These are phyloP conservation scores for Pseudozyma flocculosa DNA, from an alignment of 1,284 basidiomycete genomes.

Conservation along the genomic window DNA sequence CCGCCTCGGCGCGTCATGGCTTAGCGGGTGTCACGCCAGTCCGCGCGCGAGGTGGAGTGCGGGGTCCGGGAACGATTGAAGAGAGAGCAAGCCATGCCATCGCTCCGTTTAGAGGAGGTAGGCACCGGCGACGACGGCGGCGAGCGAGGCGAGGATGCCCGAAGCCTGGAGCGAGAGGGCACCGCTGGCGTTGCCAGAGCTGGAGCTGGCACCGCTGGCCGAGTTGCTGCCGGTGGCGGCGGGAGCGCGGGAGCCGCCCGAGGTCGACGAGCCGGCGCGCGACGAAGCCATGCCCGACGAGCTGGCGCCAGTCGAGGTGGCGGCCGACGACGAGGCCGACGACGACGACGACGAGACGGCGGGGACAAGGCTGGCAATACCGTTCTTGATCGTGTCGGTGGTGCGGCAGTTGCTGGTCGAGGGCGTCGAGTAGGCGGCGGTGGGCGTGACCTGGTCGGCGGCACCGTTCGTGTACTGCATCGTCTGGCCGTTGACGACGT, in stretches of 20 bases:
- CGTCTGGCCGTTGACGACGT: slow-evolving; percentile 28
- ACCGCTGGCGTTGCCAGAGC: slow-evolving; percentile 7
- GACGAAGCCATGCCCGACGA: slow-evolving; percentile 2
- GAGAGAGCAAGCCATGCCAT: too few species aligned
- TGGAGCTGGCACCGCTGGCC: slow-evolving; percentile 2
- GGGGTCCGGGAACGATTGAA: too few species aligned
- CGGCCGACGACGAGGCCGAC: neutral
- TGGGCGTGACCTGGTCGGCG: slow-evolving; percentile 40
- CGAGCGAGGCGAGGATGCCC: slow-evolving; percentile 23
- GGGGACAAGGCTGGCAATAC: slow-evolving; percentile 27
- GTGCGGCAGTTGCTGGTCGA: slow-evolving; percentile 43
- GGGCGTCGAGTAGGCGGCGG: slow-evolving; percentile 46
- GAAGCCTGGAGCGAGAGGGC: slow-evolving; percentile 14
- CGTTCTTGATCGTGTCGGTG: slow-evolving; percentile 38
- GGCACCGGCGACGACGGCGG: slow-evolving; percentile 30
- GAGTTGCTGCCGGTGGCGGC: slow-evolving; percentile 5
- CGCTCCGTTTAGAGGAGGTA: slow-evolving; percentile 29
- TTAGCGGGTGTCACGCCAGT: too few species aligned
- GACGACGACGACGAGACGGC: slow-evolving; percentile 5
- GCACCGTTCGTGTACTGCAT: slow-evolving; percentile 47
- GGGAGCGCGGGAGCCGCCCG: neutral
- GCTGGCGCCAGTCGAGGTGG: too few species aligned
- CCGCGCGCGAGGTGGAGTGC: too few species aligned
- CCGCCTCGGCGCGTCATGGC: too few species aligned
- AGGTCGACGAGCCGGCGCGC: slow-evolving; percentile 1